Conservation (phyloP, 1,139 yeast species). For the Saccharomyces hybrid region DNA sequence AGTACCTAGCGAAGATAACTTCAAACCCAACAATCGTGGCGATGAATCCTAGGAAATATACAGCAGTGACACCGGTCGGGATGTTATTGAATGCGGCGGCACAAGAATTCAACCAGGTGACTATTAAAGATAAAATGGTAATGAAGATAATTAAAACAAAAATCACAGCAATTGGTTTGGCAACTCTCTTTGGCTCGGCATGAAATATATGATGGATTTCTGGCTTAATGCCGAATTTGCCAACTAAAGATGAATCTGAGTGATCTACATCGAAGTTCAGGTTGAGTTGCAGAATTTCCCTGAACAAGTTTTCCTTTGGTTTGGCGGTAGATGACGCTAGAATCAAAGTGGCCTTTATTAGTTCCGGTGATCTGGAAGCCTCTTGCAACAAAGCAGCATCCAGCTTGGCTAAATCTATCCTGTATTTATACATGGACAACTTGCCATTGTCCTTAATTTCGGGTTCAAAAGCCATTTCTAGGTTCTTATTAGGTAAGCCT, state of each 20-base stretch:
- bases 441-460: constrained; percentile 7
- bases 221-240: constrained; percentile 29
- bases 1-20: constrained; percentile 57
- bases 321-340: neutral
- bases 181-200: constrained; percentile 47
- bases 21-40: constrained; percentile 53
- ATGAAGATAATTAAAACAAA: constrained; percentile 42
- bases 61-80: constrained; percentile 22
- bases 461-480: constrained; percentile 16
- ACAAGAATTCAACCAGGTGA: constrained; percentile 42
- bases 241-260: neutral
- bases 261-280: constrained; percentile 3
- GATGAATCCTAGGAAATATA: constrained; percentile 40
- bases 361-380: neutral
- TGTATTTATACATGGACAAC: neutral
- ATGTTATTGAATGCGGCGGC: constrained; percentile 40
- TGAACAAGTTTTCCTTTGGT: constrained; percentile 6
- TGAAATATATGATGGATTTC: constrained; percentile 69
- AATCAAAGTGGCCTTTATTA: constrained; percentile 2
- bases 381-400: neutral
- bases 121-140: constrained; percentile 20
- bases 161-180: constrained; percentile 45
- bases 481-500: constrained; percentile 16
- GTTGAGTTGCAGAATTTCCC: constrained; percentile 12
- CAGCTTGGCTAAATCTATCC: neutral